phyloP scores from a whole-genome alignment of 1,284 basidiomycete genomes.

The Austroboletus sp. region DNA sequence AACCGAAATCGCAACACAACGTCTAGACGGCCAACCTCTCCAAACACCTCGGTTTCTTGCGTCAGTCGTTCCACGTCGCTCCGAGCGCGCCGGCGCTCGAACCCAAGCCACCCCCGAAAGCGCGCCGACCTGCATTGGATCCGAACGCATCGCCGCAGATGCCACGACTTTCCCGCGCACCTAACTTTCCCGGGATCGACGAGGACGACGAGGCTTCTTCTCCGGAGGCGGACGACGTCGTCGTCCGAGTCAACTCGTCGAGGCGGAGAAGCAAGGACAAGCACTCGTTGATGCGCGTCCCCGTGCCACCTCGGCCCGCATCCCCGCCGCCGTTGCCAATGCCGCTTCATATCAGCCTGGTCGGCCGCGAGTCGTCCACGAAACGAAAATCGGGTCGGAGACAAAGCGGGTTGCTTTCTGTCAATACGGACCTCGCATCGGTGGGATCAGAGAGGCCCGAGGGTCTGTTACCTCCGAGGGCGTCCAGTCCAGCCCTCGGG shows the following conservation, averaged over 20 bases:
- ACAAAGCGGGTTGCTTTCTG: constrained; percentile 59
- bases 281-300: constrained; percentile 38
- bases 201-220: constrained; percentile 58
- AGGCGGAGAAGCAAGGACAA: constrained; percentile 36
- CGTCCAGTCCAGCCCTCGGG: constrained; percentile 61
- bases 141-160: constrained; percentile 44
- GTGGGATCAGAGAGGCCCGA: constrained; percentile 24
- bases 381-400: constrained; percentile 53
- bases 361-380: constrained; percentile 27
- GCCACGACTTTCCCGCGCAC: constrained; percentile 57
- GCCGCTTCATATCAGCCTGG: constrained; percentile 30
- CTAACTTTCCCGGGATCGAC: constrained; percentile 57
- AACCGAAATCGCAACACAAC: not conserved
- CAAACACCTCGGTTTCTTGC: constrained; percentile 59
- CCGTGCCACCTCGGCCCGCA: constrained; percentile 38
- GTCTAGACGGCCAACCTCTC: constrained; percentile 54
- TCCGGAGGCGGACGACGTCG: constrained; percentile 40
- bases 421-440: constrained; percentile 23
- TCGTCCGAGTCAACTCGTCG: constrained; percentile 31
- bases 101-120: constrained; percentile 44
- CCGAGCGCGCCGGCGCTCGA: constrained; percentile 32
- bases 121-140: constrained; percentile 37
- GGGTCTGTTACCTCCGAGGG: constrained; percentile 41
- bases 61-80: constrained; percentile 51
- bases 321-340: constrained; percentile 31